These are phyloP conservation scores for Caloboletus firmus DNA, from an alignment of 1,284 basidiomycete genomes.

Conservation along the genomic window DNA sequence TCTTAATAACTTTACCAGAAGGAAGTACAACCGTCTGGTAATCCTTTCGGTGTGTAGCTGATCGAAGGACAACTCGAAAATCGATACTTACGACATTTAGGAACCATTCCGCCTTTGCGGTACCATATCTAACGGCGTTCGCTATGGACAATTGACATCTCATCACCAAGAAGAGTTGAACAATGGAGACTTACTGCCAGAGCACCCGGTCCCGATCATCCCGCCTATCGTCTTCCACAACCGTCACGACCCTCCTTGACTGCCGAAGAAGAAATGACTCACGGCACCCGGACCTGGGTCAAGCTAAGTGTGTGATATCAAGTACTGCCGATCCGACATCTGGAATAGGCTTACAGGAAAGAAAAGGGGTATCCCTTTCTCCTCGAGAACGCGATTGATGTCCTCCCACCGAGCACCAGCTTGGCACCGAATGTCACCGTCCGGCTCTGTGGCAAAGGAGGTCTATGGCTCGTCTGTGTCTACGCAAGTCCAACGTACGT, in stretches of 20 bases:
- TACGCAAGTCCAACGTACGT: slow-evolving; percentile 3
- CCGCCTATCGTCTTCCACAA: slow-evolving; percentile 50
- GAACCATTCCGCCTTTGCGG: slow-evolving; percentile 73
- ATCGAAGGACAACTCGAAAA: neutral
- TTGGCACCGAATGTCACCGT: slow-evolving; percentile 77
- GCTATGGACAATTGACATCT: slow-evolving; percentile 41
- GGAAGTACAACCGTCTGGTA: slow-evolving; percentile 73
- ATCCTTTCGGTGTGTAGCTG: neutral
- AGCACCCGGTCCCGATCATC: slow-evolving; percentile 58
- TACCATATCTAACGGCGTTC: slow-evolving; percentile 82
- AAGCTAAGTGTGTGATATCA: slow-evolving; percentile 37
- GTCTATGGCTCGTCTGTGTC: neutral
- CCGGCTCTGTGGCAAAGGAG: slow-evolving; percentile 41
- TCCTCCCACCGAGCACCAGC: slow-evolving; percentile 88
- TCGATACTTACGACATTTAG: slow-evolving; percentile 53
- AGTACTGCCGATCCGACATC: neutral
- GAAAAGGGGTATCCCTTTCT: slow-evolving; percentile 66
- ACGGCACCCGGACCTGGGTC: slow-evolving; percentile 56
- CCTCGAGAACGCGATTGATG: slow-evolving; percentile 74
- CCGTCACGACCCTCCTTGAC: slow-evolving; percentile 9
- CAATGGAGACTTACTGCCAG: slow-evolving; percentile 45
- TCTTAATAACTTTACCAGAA: slow-evolving; percentile 79
- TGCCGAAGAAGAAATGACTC: slow-evolving; percentile 20
- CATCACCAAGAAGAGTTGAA: neutral
- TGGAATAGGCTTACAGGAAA: slow-evolving; percentile 55